Base-by-base conservation (phyloP, 495 filamentous ascomycete species). In the Talaromyces thailandensis region DNA sequence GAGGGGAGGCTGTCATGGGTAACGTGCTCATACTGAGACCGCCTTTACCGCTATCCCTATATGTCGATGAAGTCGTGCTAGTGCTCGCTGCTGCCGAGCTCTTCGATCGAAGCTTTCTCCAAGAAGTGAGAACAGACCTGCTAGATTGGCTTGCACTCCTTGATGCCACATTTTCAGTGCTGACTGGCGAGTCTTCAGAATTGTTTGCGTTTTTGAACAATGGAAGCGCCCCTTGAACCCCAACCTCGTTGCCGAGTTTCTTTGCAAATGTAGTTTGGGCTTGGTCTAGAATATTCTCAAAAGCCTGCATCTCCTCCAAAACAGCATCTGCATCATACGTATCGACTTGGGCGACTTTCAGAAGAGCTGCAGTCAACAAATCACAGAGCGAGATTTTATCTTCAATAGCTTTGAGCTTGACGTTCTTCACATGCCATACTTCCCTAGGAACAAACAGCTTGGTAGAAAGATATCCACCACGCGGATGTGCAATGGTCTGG, bases 301-400 rank as follows among this genome's bases (percentile, higher is more conserved):
- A 80, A n/a, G 84, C 78, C 69, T 97, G 91, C 91, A 98, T 96
- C 70, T 98, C 94, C 66, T 96, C 93, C 31, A 95, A 76, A 16
- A 98, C 86, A 21, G 92, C 90, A 66, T 96, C 92, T 2, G 93
- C 90, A 70, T 98, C 93, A 63, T 86, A 87, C 2, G 86, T 92
- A 66, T 97, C 92, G 5, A 96, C 92, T 58, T 84, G 83, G 16
- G 86, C 83, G 28, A 98, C 80, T 68, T 91, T 93, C 51, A 90
- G 80, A 51, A 98, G 77, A 16, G 94, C 93, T 2, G 94, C 95
- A 7, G 93, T 97, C 40, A 98, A 78, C 37, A 92, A 79, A 69
- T 98, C 95, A 66, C 93, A 97, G 61, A 88, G 89, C n/a, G 91
- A 84, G 29, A 97, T 88, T 75, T 98, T 98, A 64, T 98, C 94